Base-by-base conservation (phyloP, 306 rosid genomes). In the Hippophae tibetana region DNA sequence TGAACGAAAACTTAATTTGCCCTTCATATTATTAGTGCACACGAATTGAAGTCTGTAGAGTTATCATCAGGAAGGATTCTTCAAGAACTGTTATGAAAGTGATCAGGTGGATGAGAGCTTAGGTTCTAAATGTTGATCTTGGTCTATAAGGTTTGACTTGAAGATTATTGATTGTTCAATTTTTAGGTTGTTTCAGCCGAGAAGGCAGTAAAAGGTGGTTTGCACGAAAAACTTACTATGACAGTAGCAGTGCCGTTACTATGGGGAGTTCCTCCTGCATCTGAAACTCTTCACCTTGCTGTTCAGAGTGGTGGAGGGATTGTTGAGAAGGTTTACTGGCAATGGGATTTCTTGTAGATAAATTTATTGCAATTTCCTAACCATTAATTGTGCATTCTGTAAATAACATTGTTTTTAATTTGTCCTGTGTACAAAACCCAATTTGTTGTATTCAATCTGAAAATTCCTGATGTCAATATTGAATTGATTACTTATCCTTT, bases 221-320 rank as follows among this genome's bases (percentile, higher is more conserved):
- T 87, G 73, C 92, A 92, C 46, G 98, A 92, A 70, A 92, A 87
- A 77, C 81, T 92, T 73, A 87, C 89, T 65, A 92, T 92, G 98
- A 87, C 92, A 1, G 98, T 92, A 46, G 98, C 98, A 8, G 98
- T 92, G 58, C 98, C 98, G 43, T 80, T 92, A 48, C 85, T 92
- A 14, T 92, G 98, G 98, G 98, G 96, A 31, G 96, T 87, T 63
- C 98, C 98, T 72, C 98, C 98, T 26, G 98, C 79, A 58, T 85
- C 95, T 47, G 98, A 92, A 76, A 92, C 84, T 5, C 98, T 92
- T 62, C 98, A 83, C 74, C 90, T 87, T 5, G 98, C 96, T 10
- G 98, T 92, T 76, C 86, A 81, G 81, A 87, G 98, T 66, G 98
- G 98, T 6, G 98, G 98, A 67, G 98, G 98, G 47, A 87, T 92